These are phyloP conservation scores for Silene vulgaris DNA, from an alignment of 179 eudicot species.

Conservation along the genomic window DNA sequence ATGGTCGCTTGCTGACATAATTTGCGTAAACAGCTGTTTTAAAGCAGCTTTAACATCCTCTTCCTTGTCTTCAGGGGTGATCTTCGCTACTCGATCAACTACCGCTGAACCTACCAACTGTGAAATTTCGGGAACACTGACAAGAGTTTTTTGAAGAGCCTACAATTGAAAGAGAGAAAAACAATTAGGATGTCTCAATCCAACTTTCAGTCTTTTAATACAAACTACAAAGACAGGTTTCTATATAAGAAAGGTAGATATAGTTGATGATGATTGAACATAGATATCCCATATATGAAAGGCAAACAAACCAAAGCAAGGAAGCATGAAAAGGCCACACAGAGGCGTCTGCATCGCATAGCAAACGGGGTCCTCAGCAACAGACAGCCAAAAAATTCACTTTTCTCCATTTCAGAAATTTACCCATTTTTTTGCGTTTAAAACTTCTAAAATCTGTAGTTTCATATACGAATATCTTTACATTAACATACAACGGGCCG, in stretches of 20 bases:
- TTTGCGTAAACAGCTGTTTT: slow-evolving; percentile 50
- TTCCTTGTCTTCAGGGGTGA: slow-evolving; percentile 42
- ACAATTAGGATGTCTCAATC: slow-evolving; percentile 2
- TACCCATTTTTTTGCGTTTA: background rate
- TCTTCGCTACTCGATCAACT: slow-evolving; percentile 42
- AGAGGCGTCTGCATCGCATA: background rate
- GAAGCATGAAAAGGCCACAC: background rate
- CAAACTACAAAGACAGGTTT: background rate
- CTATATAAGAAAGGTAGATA: background rate
- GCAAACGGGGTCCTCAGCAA: background rate
- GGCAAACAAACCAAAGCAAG: background rate
- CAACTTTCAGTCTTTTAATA: background rate
- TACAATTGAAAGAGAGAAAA: slow-evolving; percentile 22
- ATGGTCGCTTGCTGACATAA: slow-evolving; percentile 71
- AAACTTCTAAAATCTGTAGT: too few species aligned
- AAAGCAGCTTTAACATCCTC: slow-evolving; percentile 46
- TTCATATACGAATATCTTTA: too few species aligned
- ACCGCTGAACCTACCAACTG: slow-evolving; percentile 56
- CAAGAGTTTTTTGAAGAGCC: slow-evolving; percentile 67
- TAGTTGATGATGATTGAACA: background rate
- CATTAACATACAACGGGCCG: too few species aligned
- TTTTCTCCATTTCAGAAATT: background rate
- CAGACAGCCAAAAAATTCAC: background rate
- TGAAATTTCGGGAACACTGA: slow-evolving; percentile 66
- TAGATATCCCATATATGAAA: background rate